Percentiles rank a stretch among this genome's conserved stretches.
These are phyloP conservation scores for Discostella stelligeroides DNA, from an alignment of 108 stramenopile genomes.

Conservation along the genomic window DNA sequence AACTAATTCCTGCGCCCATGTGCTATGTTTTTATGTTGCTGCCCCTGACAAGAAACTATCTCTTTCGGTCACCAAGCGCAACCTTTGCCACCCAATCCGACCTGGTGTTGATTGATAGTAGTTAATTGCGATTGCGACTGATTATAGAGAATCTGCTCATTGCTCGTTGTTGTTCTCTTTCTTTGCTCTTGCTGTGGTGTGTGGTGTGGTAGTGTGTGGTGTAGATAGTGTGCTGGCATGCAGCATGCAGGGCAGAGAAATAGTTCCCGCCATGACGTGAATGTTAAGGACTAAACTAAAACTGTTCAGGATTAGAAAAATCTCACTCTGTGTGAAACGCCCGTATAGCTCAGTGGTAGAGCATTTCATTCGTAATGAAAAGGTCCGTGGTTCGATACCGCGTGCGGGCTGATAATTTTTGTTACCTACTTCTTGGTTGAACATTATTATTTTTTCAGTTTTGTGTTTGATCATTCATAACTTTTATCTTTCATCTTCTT, in stretches of 20 bases:
- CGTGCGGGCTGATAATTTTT: constrained; percentile 28
- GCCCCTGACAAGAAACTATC: not conserved
- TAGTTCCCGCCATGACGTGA: not conserved
- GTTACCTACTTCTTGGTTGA: not conserved
- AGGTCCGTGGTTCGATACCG: constrained; percentile 71
- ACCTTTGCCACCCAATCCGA: no score
- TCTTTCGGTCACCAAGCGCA: no score
- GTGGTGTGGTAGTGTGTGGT: no score
- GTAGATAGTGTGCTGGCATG: no score
- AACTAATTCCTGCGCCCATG: constrained; percentile 6
- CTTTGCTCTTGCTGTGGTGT: no score
- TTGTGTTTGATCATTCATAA: not conserved
- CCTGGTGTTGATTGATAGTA: no score
- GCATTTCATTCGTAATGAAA: constrained; percentile 81
- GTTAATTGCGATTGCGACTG: no score
- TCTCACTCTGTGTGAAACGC: constrained; percentile 3
- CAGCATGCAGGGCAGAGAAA: no score
- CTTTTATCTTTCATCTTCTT: no score
- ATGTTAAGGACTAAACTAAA: not conserved
- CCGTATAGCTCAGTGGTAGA: constrained; percentile 71
- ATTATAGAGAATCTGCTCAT: no score
- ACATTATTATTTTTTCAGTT: not conserved
- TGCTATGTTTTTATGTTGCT: not conserved
- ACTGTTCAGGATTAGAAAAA: not conserved
- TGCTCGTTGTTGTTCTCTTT: no score